Percentiles rank a stretch among this genome's conserved stretches.
phyloP scores from a whole-genome alignment of 129 eudicot species.

The Artemisia annua region DNA sequence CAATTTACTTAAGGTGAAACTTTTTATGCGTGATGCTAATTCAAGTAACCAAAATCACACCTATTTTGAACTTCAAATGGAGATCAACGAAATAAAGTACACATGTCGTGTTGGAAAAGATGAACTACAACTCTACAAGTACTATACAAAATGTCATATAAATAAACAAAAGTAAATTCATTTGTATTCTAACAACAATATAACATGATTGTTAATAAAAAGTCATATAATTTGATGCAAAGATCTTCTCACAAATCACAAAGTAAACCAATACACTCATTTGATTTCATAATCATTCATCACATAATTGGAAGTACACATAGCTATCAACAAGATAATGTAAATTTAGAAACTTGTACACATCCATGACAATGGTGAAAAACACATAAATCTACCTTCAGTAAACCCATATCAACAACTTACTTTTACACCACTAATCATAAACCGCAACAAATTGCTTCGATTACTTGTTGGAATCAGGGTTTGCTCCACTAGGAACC shows the following conservation, averaged over 20 bases:
- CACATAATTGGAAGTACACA: slow-evolving; percentile 6
- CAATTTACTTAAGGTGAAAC: no score
- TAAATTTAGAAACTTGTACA: slow-evolving; percentile 4
- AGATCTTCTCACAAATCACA: neutral
- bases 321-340: neutral
- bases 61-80: no score
- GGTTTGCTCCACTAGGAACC: slow-evolving; percentile 36
- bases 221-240: neutral
- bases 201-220: slow-evolving; percentile 4
- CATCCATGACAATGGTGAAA: neutral
- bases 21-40: no score
- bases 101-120: no score
- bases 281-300: slow-evolving; percentile 10
- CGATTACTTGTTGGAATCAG: slow-evolving; percentile 27
- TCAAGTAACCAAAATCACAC: no score
- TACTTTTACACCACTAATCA: neutral
- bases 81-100: no score
- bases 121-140: neutral
- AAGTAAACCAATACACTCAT: neutral
- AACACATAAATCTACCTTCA: neutral
- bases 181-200: neutral
- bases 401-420: neutral
- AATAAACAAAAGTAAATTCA: neutral
- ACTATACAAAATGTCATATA: neutral
- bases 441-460: neutral